phyloP scores from a whole-genome alignment of 2,329 filamentous ascomycete genomes.

The Claviceps sp. region DNA sequence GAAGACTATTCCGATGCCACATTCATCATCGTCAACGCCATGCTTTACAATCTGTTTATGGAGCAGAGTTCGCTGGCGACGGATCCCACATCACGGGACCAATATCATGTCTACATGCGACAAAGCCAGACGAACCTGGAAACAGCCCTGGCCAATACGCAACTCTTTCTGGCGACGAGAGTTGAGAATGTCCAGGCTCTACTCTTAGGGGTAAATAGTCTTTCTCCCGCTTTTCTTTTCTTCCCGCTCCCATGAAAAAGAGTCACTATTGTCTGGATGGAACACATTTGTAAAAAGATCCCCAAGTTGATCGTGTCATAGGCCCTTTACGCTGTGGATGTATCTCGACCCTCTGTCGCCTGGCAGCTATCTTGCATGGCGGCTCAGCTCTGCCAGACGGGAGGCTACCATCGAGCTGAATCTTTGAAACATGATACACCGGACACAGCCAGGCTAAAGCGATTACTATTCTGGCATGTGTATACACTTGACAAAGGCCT shows the following conservation, averaged over 20 bases:
- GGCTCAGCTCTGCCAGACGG: slow-evolving; percentile 45
- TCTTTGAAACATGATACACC: slow-evolving; percentile 20
- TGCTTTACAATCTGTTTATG: slow-evolving; percentile 36
- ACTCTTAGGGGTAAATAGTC: slow-evolving; percentile 36
- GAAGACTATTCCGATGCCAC: slow-evolving; percentile 36
- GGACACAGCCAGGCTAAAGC: slow-evolving; percentile 21
- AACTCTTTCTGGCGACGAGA: slow-evolving; percentile 41
- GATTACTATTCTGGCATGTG: slow-evolving; percentile 33
- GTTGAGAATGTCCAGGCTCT: slow-evolving; percentile 44
- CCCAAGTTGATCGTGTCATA: slow-evolving; percentile 15
- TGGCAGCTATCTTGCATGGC: slow-evolving; percentile 49
- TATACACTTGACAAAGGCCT: slow-evolving; percentile 47
- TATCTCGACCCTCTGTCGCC: slow-evolving; percentile 48
- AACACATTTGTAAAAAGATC: background rate
- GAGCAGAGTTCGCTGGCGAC: slow-evolving; percentile 28
- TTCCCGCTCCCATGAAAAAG: background rate
- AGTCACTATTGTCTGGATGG: background rate
- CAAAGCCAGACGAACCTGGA: slow-evolving; percentile 36
- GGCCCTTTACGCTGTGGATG: slow-evolving; percentile 49
- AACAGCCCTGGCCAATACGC: slow-evolving; percentile 36
- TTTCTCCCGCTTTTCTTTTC: background rate
- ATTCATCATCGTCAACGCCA: slow-evolving; percentile 37
- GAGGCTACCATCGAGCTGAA: slow-evolving; percentile 43
- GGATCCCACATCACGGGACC: slow-evolving; percentile 18
- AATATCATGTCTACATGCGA: slow-evolving; percentile 25